These are phyloP conservation scores for Chenopodium formosanum DNA, from an alignment of 148 eudicot genomes.

Conservation along the genomic window DNA sequence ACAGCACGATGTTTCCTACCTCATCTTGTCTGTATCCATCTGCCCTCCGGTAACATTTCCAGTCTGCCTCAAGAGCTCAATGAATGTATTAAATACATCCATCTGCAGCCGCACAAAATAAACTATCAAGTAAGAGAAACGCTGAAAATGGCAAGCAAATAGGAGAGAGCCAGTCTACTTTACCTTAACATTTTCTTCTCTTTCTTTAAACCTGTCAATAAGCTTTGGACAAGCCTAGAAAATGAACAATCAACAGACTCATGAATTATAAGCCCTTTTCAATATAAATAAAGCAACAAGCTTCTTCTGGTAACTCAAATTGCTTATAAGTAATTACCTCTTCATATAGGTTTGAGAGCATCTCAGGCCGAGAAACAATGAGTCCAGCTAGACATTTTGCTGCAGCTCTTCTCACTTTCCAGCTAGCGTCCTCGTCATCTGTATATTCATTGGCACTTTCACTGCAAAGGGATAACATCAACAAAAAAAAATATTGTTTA, in stretches of 20 bases:
- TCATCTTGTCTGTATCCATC: slow-evolving; percentile 66
- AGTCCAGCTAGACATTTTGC: slow-evolving; percentile 93
- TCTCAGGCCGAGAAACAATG: slow-evolving; percentile 97
- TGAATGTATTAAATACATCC: slow-evolving; percentile 95
- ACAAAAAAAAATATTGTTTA: background rate
- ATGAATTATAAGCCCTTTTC: background rate
- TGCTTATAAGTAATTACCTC: slow-evolving; percentile 45
- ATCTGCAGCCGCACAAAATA: slow-evolving; percentile 50
- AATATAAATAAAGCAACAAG: background rate
- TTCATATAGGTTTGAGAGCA: slow-evolving; percentile 74
- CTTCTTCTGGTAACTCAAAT: background rate
- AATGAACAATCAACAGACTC: slow-evolving; percentile 3
- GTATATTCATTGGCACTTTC: slow-evolving; percentile 95
- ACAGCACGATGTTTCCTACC: slow-evolving; percentile 40
- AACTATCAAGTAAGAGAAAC: slow-evolving; percentile 1
- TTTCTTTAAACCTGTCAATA: slow-evolving; percentile 91
- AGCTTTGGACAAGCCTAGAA: slow-evolving; percentile 91
- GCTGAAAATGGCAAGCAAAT: background rate
- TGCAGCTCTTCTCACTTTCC: slow-evolving; percentile 99
- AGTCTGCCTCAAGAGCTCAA: slow-evolving; percentile 91
- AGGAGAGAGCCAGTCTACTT: background rate
- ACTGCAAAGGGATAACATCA: slow-evolving; percentile 42
- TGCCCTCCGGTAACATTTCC: slow-evolving; percentile 93
- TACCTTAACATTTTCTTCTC: slow-evolving; percentile 98
- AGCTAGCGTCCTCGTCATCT: slow-evolving; percentile 97